phyloP scores from a whole-genome alignment of 2,329 filamentous ascomycete species.

The Diatrype stigma region DNA sequence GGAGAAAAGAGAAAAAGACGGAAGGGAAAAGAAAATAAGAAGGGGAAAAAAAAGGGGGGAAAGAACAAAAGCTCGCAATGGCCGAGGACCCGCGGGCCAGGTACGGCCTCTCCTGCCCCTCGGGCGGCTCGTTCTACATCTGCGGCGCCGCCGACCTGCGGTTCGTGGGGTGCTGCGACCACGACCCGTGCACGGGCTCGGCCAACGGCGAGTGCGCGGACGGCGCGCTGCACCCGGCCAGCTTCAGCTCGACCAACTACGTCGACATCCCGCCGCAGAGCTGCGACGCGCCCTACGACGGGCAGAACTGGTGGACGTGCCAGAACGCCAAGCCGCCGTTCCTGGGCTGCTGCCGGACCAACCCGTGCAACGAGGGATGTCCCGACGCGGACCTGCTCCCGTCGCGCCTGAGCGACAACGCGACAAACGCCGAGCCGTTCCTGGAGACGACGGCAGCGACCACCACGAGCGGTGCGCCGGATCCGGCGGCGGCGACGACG shows the following conservation, averaged over 20 bases:
- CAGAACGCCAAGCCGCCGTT: constrained; percentile 22
- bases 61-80: not conserved
- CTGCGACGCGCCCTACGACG: constrained; percentile 22
- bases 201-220: constrained; percentile 23
- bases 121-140: constrained; percentile 29
- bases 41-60: no score
- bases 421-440: constrained; percentile 13
- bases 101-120: constrained; percentile 28
- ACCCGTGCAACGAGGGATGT: constrained; percentile 32
- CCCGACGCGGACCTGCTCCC: constrained; percentile 22
- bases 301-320: constrained; percentile 32
- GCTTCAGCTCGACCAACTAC: constrained; percentile 27
- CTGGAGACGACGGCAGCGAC: constrained; percentile 1
- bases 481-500: not conserved
- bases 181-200: constrained; percentile 30
- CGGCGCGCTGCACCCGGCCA: constrained; percentile 26
- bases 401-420: constrained; percentile 16
- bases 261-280: constrained; percentile 26
- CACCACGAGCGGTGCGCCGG: not conserved
- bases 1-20: no score
- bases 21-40: no score
- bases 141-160: constrained; percentile 22
- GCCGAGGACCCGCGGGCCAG: constrained; percentile 1
- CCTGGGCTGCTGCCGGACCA: constrained; percentile 33
- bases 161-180: constrained; percentile 37